phyloP scores from a whole-genome alignment of 495 filamentous ascomycete genomes.

The Talaromyces borbonicus region DNA sequence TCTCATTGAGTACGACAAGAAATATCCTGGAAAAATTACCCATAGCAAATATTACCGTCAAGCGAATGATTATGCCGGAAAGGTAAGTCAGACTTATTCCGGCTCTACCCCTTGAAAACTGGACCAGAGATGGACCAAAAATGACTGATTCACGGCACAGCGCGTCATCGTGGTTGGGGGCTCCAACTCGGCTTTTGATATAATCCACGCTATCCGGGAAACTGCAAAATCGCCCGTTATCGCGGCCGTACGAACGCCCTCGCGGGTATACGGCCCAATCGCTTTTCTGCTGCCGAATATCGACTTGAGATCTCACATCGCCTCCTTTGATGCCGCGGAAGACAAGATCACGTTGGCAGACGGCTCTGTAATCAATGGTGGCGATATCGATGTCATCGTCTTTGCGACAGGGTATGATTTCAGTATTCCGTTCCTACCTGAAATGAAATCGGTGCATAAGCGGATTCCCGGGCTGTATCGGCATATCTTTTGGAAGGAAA shows the following conservation, averaged over 20 bases:
- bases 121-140: too few species aligned
- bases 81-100: slow-evolving; percentile 7
- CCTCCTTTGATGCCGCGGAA: slow-evolving; percentile 16
- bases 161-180: slow-evolving; percentile 33
- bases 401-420: slow-evolving; percentile 2
- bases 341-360: slow-evolving; percentile 51
- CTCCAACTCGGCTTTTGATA: slow-evolving; percentile 36
- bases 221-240: slow-evolving; percentile 25
- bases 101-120: too few species aligned
- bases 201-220: slow-evolving; percentile 25
- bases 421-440: slow-evolving; percentile 10
- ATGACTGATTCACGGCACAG: slow-evolving; percentile 2
- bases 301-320: slow-evolving; percentile 13
- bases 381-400: neutral
- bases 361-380: slow-evolving; percentile 22
- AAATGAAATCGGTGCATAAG: slow-evolving; percentile 8
- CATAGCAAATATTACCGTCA: slow-evolving; percentile 35
- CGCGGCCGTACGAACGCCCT: slow-evolving; percentile 25
- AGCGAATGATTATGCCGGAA: slow-evolving; percentile 26
- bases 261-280: slow-evolving; percentile 13
- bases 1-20: slow-evolving; percentile 23
- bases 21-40: slow-evolving; percentile 25
- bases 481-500: slow-evolving; percentile 22
- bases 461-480: slow-evolving; percentile 20
- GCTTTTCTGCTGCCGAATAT: slow-evolving; percentile 18